Base-by-base conservation (phyloP, 768 basidiomycete species). In the Podaxis pistillaris region DNA sequence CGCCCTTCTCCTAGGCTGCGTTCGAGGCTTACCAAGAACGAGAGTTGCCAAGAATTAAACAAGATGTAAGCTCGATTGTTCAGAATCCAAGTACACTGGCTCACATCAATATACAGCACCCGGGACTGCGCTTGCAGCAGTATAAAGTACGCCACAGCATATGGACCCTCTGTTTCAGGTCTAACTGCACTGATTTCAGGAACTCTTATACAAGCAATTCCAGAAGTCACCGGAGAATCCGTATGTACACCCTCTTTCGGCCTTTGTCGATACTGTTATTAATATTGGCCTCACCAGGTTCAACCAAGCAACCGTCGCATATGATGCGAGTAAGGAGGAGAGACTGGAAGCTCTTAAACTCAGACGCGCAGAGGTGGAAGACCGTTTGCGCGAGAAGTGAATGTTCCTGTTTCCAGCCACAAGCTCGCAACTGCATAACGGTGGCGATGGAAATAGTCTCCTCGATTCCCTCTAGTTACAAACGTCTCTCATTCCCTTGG, bases 161-260 rank as follows among this genome's bases (percentile, higher is more conserved):
- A 9, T 38, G 28, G 30, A 40, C 44, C 19, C 28, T 54, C 11
- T 22, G 24, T 49, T 54, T 44, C 13, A 30, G 53, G 53, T 58
- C 37, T 47, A 37, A 51, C 54, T 59, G 49, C 58, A 64, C 58
- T 58, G 19, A 28, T 58, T 7, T 58, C 71, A 94, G 86, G 95
- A 98, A 63, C 76, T 94, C 54, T 76, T 97, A 53, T 89, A 85
- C 84, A 97, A 96, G 76, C 87, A 93, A 73, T 98, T 98, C 86
- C 93, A 97, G 74, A 98, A 97, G 74, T 89, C 92, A 1, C 93
- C 94, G 0, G 95, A 97, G 65, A 97, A 97, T 74, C 92, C 95
- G 94, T 96, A 76, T 71, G 90, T 74, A 17, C 37, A 40, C 38
- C 1, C 3, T 44, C 11, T 52, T 52, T 6, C 37, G 40, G 54